These are phyloP conservation scores for Pisolithus sp. DNA, from an alignment of 768 basidiomycete genomes.

Conservation along the genomic window DNA sequence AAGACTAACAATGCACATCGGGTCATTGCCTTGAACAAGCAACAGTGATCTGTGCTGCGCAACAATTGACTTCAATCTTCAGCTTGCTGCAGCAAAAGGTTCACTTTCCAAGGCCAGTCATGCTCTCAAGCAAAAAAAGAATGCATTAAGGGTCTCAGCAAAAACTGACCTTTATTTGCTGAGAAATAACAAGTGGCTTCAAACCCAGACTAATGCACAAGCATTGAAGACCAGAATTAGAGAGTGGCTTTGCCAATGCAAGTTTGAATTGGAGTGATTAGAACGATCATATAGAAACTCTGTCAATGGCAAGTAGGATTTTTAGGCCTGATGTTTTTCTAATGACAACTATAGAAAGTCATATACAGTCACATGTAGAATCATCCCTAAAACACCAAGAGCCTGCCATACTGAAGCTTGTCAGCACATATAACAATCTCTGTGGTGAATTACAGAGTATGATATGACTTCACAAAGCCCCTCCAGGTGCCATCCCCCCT, in stretches of 20 bases:
- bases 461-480: slow-evolving; percentile 17
- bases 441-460: slow-evolving; percentile 15
- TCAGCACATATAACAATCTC: slow-evolving; percentile 23
- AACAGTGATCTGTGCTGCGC: no score
- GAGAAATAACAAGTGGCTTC: slow-evolving; percentile 5
- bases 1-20: no score
- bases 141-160: slow-evolving; percentile 1
- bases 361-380: slow-evolving; percentile 22
- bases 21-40: no score
- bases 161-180: slow-evolving; percentile 3
- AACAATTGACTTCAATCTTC: slow-evolving; percentile 4
- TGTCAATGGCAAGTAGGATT: slow-evolving; percentile 13
- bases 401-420: slow-evolving; percentile 20
- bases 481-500: slow-evolving; percentile 20
- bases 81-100: background rate
- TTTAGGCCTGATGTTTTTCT: background rate
- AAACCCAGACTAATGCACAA: slow-evolving; percentile 13
- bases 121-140: background rate
- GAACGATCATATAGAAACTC: slow-evolving; percentile 9
- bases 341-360: slow-evolving; percentile 13
- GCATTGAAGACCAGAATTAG: slow-evolving; percentile 13
- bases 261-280: slow-evolving; percentile 14
- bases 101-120: background rate
- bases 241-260: slow-evolving; percentile 11
- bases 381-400: slow-evolving; percentile 21